Base-by-base conservation (phyloP, 768 basidiomycete species). In the Mycena chlorophos region DNA sequence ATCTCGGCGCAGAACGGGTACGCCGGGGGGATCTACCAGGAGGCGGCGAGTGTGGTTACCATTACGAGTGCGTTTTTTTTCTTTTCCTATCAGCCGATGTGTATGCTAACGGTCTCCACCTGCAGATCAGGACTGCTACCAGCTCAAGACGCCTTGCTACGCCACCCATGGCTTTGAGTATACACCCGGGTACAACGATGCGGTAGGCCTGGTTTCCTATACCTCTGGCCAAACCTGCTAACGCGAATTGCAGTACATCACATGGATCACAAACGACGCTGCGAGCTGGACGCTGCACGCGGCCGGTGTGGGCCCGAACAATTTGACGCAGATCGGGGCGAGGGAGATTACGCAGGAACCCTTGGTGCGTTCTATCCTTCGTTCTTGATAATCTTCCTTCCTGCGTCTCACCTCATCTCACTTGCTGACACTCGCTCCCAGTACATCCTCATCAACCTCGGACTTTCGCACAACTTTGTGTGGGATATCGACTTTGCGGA, bases 1-100 rank as follows among this genome's bases (percentile, higher is more conserved):
- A 67, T 71, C 16, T 85, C 86, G 0, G 52, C 60, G 25, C 67
- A 85, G 43, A 92, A 93, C 65, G 60, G 81, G 5, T 93, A 89
- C 65, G 76, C 71, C 19, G 94, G 94, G 31, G 88, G 87, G 49
- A 80, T 78, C 10, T 89, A 80, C 64, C 94, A 96, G 67, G 90
- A 95, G 64, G 88, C 91, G 3, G 87, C 86, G 0, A 92, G 90
- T 4, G 85, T 73, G 23, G 73, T 92, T 14, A 78, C 86, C 23
- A 46, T 12, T 25, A 46, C 45, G 6, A 46, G 45, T 46, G 27
- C 20, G 40, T 43, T 43, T 37, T 20, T 42, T 42, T 12, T 19
- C 45, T 20, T 5, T 12, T 27, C 6, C 26, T 6, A 25, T 25
- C 23, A 13, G 6, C 12, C 6, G 39, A 40, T 34, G 26, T n/a